These are phyloP conservation scores for Podospora bellae-mahoneyi DNA, from an alignment of 495 filamentous ascomycete species.

Conservation along the genomic window DNA sequence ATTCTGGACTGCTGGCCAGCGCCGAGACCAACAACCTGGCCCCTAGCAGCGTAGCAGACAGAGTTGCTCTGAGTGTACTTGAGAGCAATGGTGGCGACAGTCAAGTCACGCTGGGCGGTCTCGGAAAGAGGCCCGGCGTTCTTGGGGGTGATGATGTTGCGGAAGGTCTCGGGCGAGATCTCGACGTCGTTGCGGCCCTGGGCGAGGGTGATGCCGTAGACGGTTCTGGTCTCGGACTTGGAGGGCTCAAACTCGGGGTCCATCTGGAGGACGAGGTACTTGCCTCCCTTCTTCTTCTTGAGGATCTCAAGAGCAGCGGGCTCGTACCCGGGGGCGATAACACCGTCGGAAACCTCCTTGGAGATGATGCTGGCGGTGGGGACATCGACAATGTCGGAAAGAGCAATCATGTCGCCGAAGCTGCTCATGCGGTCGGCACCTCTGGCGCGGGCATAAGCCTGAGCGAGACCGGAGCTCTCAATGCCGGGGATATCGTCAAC, in stretches of 20 bases:
- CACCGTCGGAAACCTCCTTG: slow-evolving; percentile 94
- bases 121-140: slow-evolving; percentile 67
- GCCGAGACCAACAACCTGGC: slow-evolving; percentile 89
- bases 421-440: slow-evolving; percentile 96
- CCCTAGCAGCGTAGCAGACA: slow-evolving; percentile 94
- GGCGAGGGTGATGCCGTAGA: slow-evolving; percentile 80
- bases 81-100: slow-evolving; percentile 90
- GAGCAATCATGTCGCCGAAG: slow-evolving; percentile 93
- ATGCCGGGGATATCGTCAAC: slow-evolving; percentile 91
- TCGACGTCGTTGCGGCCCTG: slow-evolving; percentile 90
- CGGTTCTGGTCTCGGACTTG: slow-evolving; percentile 70
- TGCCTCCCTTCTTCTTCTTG: slow-evolving; percentile 97
- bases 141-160: slow-evolving; percentile 78
- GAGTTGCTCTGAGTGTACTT: slow-evolving; percentile 99
- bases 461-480: slow-evolving; percentile 77
- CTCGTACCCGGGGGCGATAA: slow-evolving; percentile 85
- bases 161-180: slow-evolving; percentile 83
- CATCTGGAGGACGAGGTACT: slow-evolving; percentile 94
- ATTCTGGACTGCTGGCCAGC: slow-evolving; percentile 97
- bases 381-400: slow-evolving; percentile 83
- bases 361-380: slow-evolving; percentile 95
- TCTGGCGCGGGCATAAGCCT: slow-evolving; percentile 91
- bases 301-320: slow-evolving; percentile 84
- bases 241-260: slow-evolving; percentile 80
- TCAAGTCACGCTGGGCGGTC: slow-evolving; percentile 80